Conservation (phyloP, 164 flowering plant genomes). For the Malania oleifera region DNA sequence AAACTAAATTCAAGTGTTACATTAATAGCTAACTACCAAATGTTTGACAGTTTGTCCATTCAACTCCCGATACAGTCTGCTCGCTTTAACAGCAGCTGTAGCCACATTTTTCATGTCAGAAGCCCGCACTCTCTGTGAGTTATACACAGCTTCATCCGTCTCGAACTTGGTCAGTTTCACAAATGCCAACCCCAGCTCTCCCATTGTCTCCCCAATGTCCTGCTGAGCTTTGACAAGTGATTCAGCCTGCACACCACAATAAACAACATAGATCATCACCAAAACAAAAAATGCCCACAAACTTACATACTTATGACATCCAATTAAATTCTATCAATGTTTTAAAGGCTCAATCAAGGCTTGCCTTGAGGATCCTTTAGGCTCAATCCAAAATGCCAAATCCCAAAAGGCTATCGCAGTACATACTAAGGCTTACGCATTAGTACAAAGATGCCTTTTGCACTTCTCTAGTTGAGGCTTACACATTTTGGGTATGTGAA, state of each 20-base stretch:
- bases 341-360: no score
- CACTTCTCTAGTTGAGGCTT: no score
- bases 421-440: no score
- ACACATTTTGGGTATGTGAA: no score
- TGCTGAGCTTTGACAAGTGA: conserved; percentile 89
- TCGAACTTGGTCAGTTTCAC: conserved; percentile 89
- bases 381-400: no score
- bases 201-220: conserved; percentile 94
- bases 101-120: background rate
- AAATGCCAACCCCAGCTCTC: conserved; percentile 80
- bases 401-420: no score
- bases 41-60: conserved; percentile 4
- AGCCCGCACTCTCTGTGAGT: conserved; percentile 36
- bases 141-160: conserved; percentile 38
- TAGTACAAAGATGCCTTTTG: no score
- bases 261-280: no score
- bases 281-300: no score
- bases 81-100: conserved; percentile 1
- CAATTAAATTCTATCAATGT: no score
- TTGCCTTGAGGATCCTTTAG: no score
- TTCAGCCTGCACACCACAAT: conserved; percentile 85
- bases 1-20: background rate
- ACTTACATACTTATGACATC: no score
- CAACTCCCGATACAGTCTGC: conserved; percentile 9
- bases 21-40: background rate